phyloP scores from a whole-genome alignment of 202 grass and related monocot genomes.

The Brachypodium distachyon region DNA sequence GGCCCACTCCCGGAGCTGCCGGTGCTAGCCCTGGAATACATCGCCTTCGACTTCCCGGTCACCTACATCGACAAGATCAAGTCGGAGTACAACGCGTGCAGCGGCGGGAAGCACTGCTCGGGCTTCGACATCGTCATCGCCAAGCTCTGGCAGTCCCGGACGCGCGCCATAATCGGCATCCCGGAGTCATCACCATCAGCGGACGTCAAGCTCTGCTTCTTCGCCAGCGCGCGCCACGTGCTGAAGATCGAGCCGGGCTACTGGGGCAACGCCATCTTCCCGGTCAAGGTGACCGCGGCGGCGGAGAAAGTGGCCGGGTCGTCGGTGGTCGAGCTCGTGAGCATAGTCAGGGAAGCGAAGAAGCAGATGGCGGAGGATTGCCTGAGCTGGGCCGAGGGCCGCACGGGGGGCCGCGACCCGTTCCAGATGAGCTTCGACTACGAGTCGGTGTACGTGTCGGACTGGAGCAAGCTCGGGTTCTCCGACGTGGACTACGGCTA shows the following conservation, averaged over 20 bases:
- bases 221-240: conserved; percentile 70
- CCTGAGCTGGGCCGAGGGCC: conserved; percentile 54
- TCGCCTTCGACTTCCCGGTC: conserved; percentile 56
- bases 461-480: conserved; percentile 99
- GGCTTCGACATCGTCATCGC: conserved; percentile 75
- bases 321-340: conserved; percentile 56
- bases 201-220: conserved; percentile 80
- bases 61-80: conserved; percentile 57
- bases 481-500: conserved; percentile 87
- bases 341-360: conserved; percentile 72
- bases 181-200: neutral
- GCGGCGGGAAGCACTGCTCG: conserved; percentile 56
- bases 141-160: conserved; percentile 85
- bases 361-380: conserved; percentile 59
- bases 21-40: conserved; percentile 54
- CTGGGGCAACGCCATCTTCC: conserved; percentile 99
- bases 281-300: conserved; percentile 53
- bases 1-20: conserved; percentile 83
- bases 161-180: conserved; percentile 33
- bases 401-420: conserved; percentile 51
- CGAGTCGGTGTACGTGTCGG: conserved; percentile 91
- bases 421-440: conserved; percentile 93
- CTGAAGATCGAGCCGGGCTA: conserved; percentile 61
- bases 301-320: conserved; percentile 31
- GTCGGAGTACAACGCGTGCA: conserved; percentile 42